phyloP scores from a whole-genome alignment of 2,329 filamentous ascomycete species.

The Fusarium multiceps region DNA sequence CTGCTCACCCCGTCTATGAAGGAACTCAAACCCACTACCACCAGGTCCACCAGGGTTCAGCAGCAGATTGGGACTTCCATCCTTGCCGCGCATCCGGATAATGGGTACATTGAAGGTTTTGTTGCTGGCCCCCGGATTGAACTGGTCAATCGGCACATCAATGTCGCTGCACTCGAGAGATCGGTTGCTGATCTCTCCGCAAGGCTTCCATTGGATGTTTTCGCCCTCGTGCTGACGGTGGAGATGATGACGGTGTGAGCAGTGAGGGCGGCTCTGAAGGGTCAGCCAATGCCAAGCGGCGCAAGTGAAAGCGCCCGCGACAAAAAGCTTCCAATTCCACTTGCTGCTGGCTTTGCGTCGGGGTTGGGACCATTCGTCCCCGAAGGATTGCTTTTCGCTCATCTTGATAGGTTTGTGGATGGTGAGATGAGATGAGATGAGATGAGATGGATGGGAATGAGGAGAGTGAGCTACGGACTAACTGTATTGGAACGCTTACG shows the following conservation, averaged over 20 bases:
- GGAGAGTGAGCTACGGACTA: not conserved
- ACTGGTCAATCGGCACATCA: constrained; percentile 61
- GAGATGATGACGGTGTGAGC: constrained; percentile 21
- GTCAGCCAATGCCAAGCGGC: constrained; percentile 20
- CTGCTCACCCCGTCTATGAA: constrained; percentile 51
- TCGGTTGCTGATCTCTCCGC: constrained; percentile 52
- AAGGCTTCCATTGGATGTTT: constrained; percentile 51
- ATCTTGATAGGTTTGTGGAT: constrained; percentile 11
- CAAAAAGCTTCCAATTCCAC: constrained; percentile 36
- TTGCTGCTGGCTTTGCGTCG: constrained; percentile 1
- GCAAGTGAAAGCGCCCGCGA: constrained; percentile 9
- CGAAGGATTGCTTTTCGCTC: constrained; percentile 17
- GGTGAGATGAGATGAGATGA: not conserved
- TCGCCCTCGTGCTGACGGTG: constrained; percentile 9
- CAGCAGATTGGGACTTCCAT: constrained; percentile 57
- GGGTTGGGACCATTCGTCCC: not conserved
- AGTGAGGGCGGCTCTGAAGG: constrained; percentile 1
- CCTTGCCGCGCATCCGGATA: constrained; percentile 56
- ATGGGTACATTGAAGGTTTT: constrained; percentile 59
- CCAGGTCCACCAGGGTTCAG: constrained; percentile 63
- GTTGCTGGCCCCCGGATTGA: constrained; percentile 48
- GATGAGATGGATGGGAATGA: not conserved
- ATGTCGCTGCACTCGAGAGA: constrained; percentile 57
- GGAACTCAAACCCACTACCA: constrained; percentile 54
- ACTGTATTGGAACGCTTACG: not conserved